Conservation (phyloP, 2,329 filamentous ascomycete genomes). For the Gnomoniopsis smithogilvyi region DNA sequence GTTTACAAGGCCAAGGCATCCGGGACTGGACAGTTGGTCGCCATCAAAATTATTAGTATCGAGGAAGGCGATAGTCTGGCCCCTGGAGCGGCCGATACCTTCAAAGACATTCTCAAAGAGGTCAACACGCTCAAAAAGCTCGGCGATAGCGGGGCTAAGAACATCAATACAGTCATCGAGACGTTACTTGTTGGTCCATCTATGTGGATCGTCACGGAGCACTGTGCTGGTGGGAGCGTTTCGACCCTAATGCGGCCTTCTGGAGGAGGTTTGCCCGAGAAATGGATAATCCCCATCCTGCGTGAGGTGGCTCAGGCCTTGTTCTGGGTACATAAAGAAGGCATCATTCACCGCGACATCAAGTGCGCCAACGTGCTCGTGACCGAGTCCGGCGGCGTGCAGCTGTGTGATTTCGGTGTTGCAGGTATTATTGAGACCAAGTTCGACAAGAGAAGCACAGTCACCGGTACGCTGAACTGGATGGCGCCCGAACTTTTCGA, state of each 20-base stretch:
- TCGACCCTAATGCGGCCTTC: slow-evolving; percentile 67
- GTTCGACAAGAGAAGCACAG: slow-evolving; percentile 73
- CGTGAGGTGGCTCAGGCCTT: slow-evolving; percentile 65
- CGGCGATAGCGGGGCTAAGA: slow-evolving; percentile 69
- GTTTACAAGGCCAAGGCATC: slow-evolving; percentile 58
- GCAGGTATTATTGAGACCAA: slow-evolving; percentile 74
- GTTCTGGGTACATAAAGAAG: slow-evolving; percentile 64
- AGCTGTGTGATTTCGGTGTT: slow-evolving; percentile 83
- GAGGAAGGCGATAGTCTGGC: slow-evolving; percentile 71
- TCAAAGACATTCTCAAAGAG: slow-evolving; percentile 67
- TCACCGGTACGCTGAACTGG: slow-evolving; percentile 81
- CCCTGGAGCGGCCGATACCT: slow-evolving; percentile 62
- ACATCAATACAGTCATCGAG: slow-evolving; percentile 80
- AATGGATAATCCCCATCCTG: slow-evolving; percentile 66
- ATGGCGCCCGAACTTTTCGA: slow-evolving; percentile 80
- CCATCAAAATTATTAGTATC: slow-evolving; percentile 79
- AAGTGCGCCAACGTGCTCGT: slow-evolving; percentile 79
- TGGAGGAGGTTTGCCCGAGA: slow-evolving; percentile 62
- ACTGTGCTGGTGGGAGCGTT: slow-evolving; percentile 81
- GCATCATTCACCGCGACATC: slow-evolving; percentile 69
- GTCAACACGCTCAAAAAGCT: slow-evolving; percentile 69
- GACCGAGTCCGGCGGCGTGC: slow-evolving; percentile 71
- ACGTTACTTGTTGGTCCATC: slow-evolving; percentile 73
- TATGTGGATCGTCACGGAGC: slow-evolving; percentile 87
- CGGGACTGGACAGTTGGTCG: slow-evolving; percentile 48